These are phyloP conservation scores for Penicillium ochrochloron DNA, from an alignment of 495 filamentous ascomycete species.

Conservation along the genomic window DNA sequence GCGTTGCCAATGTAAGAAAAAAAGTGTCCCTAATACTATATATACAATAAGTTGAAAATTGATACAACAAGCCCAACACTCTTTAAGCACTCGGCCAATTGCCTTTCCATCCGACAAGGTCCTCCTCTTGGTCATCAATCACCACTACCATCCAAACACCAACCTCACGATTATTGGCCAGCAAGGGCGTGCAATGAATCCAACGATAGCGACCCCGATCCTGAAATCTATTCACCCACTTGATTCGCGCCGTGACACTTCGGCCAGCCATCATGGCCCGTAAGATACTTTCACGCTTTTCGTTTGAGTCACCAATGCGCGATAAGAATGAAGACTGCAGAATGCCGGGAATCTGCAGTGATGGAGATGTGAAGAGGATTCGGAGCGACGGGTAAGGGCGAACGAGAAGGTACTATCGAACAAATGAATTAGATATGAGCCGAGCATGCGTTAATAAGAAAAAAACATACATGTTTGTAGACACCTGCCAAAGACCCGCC, in stretches of 20 bases:
- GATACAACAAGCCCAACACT: not conserved
- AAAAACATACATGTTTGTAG: conserved; percentile 50
- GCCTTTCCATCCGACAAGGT: conserved; percentile 20
- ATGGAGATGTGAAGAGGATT: conserved; percentile 66
- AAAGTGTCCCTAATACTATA: not conserved
- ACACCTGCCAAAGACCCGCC: conserved; percentile 42
- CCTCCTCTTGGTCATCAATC: conserved; percentile 51
- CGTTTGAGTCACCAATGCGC: conserved; percentile 56
- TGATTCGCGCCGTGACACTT: conserved; percentile 67
- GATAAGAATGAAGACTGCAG: conserved; percentile 59
- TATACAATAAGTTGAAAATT: conserved; percentile 6
- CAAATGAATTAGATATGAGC: not conserved
- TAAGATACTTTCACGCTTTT: conserved; percentile 59
- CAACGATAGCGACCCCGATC: conserved; percentile 55
- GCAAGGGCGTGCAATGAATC: conserved; percentile 65
- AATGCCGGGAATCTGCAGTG: conserved; percentile 63
- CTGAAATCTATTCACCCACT: conserved; percentile 55
- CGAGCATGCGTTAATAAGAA: not conserved
- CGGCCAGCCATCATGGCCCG: conserved; percentile 60
- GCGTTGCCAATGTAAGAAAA: not conserved
- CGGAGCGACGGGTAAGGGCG: conserved; percentile 65
- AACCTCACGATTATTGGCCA: conserved; percentile 60
- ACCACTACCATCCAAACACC: conserved; percentile 69
- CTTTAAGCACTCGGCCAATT: conserved; percentile 15
- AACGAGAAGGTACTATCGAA: conserved; percentile 62